Evolutionary conservation across 1,284 basidiomycete species (phyloP), one percentile per base, ranked within the genome.

Genomic region (Microbotryum silenes-acaulis): DNA sequence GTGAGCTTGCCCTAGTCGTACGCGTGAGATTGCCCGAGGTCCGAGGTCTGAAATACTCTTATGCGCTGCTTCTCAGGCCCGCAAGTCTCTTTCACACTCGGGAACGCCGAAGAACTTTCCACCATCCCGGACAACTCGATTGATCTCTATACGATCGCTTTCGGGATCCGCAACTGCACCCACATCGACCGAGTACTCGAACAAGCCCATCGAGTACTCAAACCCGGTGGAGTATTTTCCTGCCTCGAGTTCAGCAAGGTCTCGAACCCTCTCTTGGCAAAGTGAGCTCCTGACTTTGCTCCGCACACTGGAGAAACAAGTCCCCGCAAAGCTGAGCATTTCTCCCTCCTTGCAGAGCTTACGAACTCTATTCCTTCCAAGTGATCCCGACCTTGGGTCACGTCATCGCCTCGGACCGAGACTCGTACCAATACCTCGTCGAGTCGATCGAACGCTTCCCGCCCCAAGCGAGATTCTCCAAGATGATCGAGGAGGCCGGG

Each of bases 101-200:
- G 88, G 51, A 97, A 99, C 73, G 96, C 96, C 8, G 92, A 98
- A 75, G 79, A 80, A 23, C 80, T 98, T 42, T 80, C 84, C 42
- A 79, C 84, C 67, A 87, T 92, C 74, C 78, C 81, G 14, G 83
- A 87, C 71, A 84, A 91, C 75, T 84, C 88, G 20, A 89, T 96
- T 69, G 93, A 99, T 77, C 79, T 97, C 20, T 99, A 97, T 79
- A 99, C 96, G 25, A 97, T 99, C 73, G 92, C 96, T 0, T 99
- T 99, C 74, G 94, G 96, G 42, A 98, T 98, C 70, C 83, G 96
- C 56, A 99, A 99, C 75, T 96, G 91, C 80, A 99, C 96, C 10
- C 90, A 90, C 59, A 84, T 97, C 66, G 87, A 89, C 12, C 85
- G 84, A 27, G 96, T 93, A 20, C 80, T 99, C 50, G 80, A 81